Percentiles rank a stretch among this genome's conserved stretches.
These are phyloP conservation scores for Fremontodendron californicum DNA, from an alignment of 345 rosid species.

Conservation along the genomic window DNA sequence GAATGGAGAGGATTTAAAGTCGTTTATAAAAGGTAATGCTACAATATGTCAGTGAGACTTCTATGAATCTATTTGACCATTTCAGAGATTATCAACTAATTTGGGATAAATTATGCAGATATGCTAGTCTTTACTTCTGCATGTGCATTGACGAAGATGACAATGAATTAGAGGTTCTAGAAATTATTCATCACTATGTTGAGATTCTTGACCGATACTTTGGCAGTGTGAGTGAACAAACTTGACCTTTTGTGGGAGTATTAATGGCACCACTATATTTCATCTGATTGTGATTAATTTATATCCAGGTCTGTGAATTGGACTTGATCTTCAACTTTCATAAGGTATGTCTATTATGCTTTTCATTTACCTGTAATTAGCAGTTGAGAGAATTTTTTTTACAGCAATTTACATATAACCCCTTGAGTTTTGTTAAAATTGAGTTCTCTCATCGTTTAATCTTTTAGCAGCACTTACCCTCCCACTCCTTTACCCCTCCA, in stretches of 20 bases:
- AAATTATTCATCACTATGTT: conserved; percentile 87
- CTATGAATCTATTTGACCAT: not conserved
- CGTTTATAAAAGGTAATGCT: conserved; percentile 68
- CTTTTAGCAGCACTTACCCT: not conserved
- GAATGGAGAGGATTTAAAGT: conserved; percentile 93
- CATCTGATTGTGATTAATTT: conserved; percentile 13
- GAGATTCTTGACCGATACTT: conserved; percentile 93
- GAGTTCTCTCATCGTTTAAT: not conserved
- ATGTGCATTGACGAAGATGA: conserved; percentile 91
- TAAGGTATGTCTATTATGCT: conserved; percentile 46
- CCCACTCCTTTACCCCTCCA: not conserved
- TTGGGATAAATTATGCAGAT: conserved; percentile 41
- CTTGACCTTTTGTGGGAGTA: not conserved
- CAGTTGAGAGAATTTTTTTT: not conserved
- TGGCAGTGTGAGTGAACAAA: conserved; percentile 75
- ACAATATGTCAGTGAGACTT: not conserved
- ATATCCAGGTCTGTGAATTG: conserved; percentile 77
- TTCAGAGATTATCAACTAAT: not conserved
- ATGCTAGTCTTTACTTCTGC: conserved; percentile 96
- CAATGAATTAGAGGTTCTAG: conserved; percentile 86
- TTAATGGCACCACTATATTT: not conserved
- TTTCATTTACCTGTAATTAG: not conserved
- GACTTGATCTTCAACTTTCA: conserved; percentile 96
- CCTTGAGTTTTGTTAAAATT: not conserved
- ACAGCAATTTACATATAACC: not conserved